A percentile compares a stretch with the other conserved stretches of the same genome.
These are phyloP conservation scores for Podila horticola DNA, from an alignment of 192 early-diverging fungal genomes.

Conservation along the genomic window DNA sequence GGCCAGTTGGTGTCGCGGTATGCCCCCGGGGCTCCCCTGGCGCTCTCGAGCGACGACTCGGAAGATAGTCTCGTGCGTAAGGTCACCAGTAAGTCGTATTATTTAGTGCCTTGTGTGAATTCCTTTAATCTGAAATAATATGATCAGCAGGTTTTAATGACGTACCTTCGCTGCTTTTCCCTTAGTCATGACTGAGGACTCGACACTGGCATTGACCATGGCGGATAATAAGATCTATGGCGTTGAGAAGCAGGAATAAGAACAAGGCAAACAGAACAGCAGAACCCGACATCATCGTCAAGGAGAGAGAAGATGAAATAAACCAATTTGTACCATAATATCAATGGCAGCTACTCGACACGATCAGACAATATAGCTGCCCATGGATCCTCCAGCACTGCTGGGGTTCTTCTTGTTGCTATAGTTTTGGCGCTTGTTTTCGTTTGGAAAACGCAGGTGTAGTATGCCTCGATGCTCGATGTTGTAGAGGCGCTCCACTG, in stretches of 20 bases:
- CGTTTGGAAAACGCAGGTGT: too few species aligned
- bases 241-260: not conserved
- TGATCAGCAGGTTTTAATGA: too few species aligned
- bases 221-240: slow-evolving; percentile 50
- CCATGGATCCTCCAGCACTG: too few species aligned
- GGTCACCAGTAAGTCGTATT: slow-evolving; percentile 30
- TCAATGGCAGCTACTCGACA: too few species aligned
- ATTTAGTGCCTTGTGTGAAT: too few species aligned
- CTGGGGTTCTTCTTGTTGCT: too few species aligned
- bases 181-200: slow-evolving; percentile 42
- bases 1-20: slow-evolving; percentile 48
- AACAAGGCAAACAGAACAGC: not conserved
- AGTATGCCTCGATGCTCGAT: too few species aligned
- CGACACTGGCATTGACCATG: slow-evolving; percentile 49
- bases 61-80: slow-evolving; percentile 47
- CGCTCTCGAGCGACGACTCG: slow-evolving; percentile 3
- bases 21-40: not conserved
- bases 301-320: not conserved
- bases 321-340: not conserved
- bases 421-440: too few species aligned
- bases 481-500: too few species aligned
- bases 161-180: not conserved
- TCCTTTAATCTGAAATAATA: not conserved
- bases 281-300: not conserved
- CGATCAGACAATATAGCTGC: too few species aligned